These are phyloP conservation scores for Russula sp. DNA, from an alignment of 768 basidiomycete genomes.

Conservation along the genomic window DNA sequence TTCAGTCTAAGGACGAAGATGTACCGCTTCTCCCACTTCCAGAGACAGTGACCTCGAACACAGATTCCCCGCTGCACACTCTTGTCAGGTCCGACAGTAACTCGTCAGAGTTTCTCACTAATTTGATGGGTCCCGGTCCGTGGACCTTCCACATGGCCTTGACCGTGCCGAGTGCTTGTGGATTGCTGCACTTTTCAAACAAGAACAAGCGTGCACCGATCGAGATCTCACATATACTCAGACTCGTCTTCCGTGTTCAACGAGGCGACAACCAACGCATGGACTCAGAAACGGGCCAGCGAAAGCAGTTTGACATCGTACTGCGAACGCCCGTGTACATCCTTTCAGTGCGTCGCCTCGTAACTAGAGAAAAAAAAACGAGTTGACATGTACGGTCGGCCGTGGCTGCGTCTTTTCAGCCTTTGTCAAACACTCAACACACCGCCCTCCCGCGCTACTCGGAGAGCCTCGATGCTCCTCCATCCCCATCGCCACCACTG, in stretches of 20 bases:
- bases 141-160: constrained; percentile 74
- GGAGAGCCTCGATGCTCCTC: neutral
- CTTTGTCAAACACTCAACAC: constrained; percentile 9
- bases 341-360: constrained; percentile 57
- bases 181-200: constrained; percentile 64
- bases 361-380: neutral
- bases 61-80: constrained; percentile 71
- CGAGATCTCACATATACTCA: constrained; percentile 65
- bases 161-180: constrained; percentile 56
- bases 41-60: constrained; percentile 42
- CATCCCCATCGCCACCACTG: neutral
- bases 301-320: constrained; percentile 81
- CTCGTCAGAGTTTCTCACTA: constrained; percentile 34
- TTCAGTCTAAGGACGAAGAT: constrained; percentile 2
- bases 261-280: constrained; percentile 61
- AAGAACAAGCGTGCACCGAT: constrained; percentile 74
- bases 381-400: neutral
- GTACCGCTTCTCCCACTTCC: constrained; percentile 58
- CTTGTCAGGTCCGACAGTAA: constrained; percentile 54
- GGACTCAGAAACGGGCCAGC: constrained; percentile 60
- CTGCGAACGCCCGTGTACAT: constrained; percentile 81
- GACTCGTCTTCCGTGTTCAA: constrained; percentile 77
- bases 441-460: constrained; percentile 8
- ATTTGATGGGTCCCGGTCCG: constrained; percentile 11
- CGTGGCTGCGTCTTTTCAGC: neutral